Evolutionary conservation across 2,329 filamentous ascomycete genomes (phyloP).

Genomic region (Orbilia javanica): DNA sequence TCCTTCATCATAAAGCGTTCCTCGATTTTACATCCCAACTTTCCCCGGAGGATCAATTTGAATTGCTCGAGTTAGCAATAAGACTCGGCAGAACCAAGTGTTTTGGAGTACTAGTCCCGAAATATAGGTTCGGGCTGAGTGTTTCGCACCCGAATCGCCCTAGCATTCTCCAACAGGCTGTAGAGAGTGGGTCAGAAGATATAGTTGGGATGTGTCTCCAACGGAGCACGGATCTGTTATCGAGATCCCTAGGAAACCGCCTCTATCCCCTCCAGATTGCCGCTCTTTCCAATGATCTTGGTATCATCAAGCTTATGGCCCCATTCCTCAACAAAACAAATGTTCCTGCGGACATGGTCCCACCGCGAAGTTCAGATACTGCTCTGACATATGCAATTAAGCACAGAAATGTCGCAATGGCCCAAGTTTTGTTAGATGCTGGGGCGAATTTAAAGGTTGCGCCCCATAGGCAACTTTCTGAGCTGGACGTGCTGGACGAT

Average conservation of each 20-base stretch:
- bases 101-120: neutral
- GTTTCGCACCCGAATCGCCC: too few relatives aligned
- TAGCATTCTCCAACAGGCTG: slow-evolving; percentile 2
- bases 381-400: slow-evolving; percentile 30
- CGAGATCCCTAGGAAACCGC: neutral
- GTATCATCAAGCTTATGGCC: slow-evolving; percentile 2
- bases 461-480: neutral
- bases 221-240: neutral
- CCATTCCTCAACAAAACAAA: neutral
- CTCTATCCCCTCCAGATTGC: slow-evolving; percentile 32
- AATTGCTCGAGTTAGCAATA: neutral
- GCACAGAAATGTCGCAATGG: slow-evolving; percentile 26
- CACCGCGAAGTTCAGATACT: neutral
- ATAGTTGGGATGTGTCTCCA: neutral
- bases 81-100: neutral
- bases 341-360: neutral
- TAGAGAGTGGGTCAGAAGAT: neutral
- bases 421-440: neutral
- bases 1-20: neutral
- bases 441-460: neutral
- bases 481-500: neutral
- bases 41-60: neutral
- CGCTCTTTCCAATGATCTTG: neutral
- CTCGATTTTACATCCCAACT: neutral
- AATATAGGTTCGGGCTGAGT: neutral